Evolutionary conservation across 2,329 filamentous ascomycete species (phyloP).

Genomic region (Endothia cerciana): DNA sequence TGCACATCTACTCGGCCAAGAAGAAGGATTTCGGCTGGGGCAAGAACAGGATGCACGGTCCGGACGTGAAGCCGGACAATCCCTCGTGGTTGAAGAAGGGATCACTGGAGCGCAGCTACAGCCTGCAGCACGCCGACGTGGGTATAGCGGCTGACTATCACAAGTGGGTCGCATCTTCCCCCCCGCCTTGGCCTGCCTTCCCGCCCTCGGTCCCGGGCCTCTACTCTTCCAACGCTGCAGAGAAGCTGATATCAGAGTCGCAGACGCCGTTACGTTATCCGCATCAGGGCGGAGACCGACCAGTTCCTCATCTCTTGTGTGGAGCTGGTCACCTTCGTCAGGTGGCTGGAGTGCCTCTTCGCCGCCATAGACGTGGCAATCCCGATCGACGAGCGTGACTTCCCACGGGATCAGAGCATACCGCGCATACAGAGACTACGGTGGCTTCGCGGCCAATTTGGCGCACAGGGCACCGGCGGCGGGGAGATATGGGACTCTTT

Average conservation of each 20-base stretch:
- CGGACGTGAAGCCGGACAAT: conserved; percentile 53
- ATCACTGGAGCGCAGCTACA: conserved; percentile 68
- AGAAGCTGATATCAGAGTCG: conserved; percentile 25
- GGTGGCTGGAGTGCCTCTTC: conserved; percentile 70
- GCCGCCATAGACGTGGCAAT: conserved; percentile 74
- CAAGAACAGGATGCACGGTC: conserved; percentile 49
- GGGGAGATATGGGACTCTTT: conserved; percentile 32
- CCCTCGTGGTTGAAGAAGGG: conserved; percentile 57
- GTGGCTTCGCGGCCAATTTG: conserved; percentile 49
- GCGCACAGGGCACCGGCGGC: conserved; percentile 34
- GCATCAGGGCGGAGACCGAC: conserved; percentile 73
- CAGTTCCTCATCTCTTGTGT: conserved; percentile 73
- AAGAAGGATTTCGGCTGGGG: conserved; percentile 55
- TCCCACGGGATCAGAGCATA: conserved; percentile 65
- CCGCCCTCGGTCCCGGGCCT: neutral
- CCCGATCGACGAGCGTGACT: conserved; percentile 71
- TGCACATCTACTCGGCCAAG: conserved; percentile 68
- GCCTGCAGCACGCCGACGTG: conserved; percentile 74
- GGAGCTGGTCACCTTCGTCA: conserved; percentile 66
- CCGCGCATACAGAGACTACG: conserved; percentile 59
- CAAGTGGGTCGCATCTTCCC: conserved; percentile 53
- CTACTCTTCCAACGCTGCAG: neutral
- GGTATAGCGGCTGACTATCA: conserved; percentile 74
- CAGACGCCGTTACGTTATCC: conserved; percentile 67
- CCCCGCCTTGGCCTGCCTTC: neutral